Percentiles rank a stretch among this genome's conserved stretches.
Conservation (phyloP, 208 protist genomes). For the Porcisia deanei region DNA sequence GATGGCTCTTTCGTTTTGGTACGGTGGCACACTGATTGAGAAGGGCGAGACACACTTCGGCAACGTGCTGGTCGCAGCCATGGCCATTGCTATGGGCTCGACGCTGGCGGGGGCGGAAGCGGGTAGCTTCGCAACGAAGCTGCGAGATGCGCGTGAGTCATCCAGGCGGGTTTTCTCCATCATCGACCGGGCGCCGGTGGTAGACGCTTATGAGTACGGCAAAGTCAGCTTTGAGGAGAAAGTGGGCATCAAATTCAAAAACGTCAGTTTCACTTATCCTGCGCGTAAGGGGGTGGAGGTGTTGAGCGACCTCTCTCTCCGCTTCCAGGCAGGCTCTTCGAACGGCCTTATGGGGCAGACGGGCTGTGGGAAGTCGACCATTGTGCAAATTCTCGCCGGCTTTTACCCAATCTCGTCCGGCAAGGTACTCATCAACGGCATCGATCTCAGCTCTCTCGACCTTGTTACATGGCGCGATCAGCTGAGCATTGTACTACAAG, state of each 20-base stretch:
- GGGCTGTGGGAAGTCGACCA: slow-evolving; percentile 85
- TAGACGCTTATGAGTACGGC: slow-evolving; percentile 54
- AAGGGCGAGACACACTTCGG: slow-evolving; percentile 71
- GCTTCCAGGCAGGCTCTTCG: slow-evolving; percentile 44
- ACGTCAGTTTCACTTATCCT: slow-evolving; percentile 69
- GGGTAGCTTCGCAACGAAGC: slow-evolving; percentile 65
- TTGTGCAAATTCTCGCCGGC: slow-evolving; percentile 72
- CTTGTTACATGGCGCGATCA: slow-evolving; percentile 59
- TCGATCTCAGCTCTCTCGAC: slow-evolving; percentile 29
- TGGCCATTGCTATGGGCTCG: slow-evolving; percentile 68
- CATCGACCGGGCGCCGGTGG: slow-evolving; percentile 69
- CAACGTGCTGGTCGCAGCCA: slow-evolving; percentile 47
- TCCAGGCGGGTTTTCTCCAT: slow-evolving; percentile 69
- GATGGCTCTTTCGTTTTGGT: slow-evolving; percentile 80
- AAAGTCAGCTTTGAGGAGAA: slow-evolving; percentile 42
- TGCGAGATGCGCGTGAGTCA: slow-evolving; percentile 43
- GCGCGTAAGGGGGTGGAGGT: slow-evolving; percentile 52
- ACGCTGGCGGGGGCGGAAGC: slow-evolving; percentile 60
- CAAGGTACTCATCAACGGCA: slow-evolving; percentile 47
- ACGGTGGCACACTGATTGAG: slow-evolving; percentile 70
- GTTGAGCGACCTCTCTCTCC: slow-evolving; percentile 39
- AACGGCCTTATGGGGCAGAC: slow-evolving; percentile 90
- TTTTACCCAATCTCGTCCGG: slow-evolving; percentile 57
- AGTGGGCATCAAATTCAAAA: slow-evolving; percentile 45
- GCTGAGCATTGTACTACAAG: slow-evolving; percentile 82